Evolutionary conservation across 768 basidiomycete genomes (phyloP), one percentile per base, ranked within the genome.

Genomic region (Leucocoprinus leucothites): DNA sequence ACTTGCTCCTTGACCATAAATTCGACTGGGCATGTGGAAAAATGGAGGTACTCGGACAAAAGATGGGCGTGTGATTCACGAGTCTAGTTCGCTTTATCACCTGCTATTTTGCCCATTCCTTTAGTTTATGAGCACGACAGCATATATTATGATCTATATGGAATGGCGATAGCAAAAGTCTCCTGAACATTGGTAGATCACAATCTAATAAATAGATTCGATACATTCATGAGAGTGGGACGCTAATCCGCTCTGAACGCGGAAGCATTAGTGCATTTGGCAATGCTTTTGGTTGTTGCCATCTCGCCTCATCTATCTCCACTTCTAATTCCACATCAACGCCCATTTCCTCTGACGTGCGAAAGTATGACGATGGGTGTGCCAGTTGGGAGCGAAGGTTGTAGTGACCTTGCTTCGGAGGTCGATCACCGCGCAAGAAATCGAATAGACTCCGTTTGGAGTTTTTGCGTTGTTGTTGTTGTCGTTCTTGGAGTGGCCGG

Each of bases 281-380:
- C 21, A 49, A 43, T 7, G 54, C 28, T n/a, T 43, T 56, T 31
- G 54, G 54, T 18, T 4, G 38, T n/a, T 18, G 24, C 18, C 28
- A 49, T 25, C 48, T 48, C 9, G 41, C 54, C 22, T 56, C 47
- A 22, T 56, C 47, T 6, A 56, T 41, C 24, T 56, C 54, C 31
- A 49, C 40, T 18, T 49, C 54, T 3, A 56, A 21, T 21, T 49
- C 48, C 14, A 45, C 35, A 22, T 56, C 54, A 18, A 56, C 46
- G 5, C 34, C 54, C 22, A 56, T 42, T 13, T 56, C 54, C 24
- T 49, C 47, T 43, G 54, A 56, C 9, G 31, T 19, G 19, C 54
- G 54, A 36, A 56, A 56, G 8, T 56, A 56, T 3, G 54, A 56
- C 28, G 48, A 49, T 7, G 54, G 54, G 21, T 43, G 54, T 9